These are phyloP conservation scores for Cinchona pubescens DNA, from an alignment of 257 asterid genomes.

Conservation along the genomic window DNA sequence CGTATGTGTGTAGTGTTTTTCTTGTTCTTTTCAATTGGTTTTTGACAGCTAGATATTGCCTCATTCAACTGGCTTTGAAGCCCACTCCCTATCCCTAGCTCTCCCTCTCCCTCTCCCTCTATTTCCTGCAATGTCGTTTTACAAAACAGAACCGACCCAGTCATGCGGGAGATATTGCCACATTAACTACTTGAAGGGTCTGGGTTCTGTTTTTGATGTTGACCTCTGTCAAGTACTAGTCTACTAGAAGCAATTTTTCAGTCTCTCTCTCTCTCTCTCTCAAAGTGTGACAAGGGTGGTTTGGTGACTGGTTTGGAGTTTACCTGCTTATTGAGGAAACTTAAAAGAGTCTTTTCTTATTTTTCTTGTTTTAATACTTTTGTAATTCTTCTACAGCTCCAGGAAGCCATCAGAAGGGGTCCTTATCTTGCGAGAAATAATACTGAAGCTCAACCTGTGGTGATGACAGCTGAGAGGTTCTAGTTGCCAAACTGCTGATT, in stretches of 20 bases:
- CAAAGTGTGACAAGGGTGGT: background rate
- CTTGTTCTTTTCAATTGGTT: background rate
- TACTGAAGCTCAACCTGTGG: constrained; percentile 76
- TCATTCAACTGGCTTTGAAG: too few relatives aligned
- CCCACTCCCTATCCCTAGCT: too few relatives aligned
- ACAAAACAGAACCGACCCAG: too few relatives aligned
- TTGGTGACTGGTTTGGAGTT: background rate
- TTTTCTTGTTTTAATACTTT: background rate
- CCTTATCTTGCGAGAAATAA: constrained; percentile 64
- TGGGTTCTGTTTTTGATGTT: background rate
- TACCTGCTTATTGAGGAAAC: constrained; percentile 2
- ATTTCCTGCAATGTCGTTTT: too few relatives aligned
- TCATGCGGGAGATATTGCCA: background rate
- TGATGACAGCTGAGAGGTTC: constrained; percentile 76
- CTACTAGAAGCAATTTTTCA: background rate
- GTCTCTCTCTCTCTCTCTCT: background rate
- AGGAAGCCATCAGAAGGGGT: constrained; percentile 81
- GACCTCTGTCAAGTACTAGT: background rate
- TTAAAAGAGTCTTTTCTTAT: background rate
- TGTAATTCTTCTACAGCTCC: constrained; percentile 63
- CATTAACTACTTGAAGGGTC: background rate
- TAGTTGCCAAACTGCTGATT: constrained; percentile 21
- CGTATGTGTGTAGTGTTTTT: background rate
- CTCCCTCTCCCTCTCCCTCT: too few relatives aligned
- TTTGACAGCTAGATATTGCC: background rate